Conservation (phyloP, 176 grass and related monocot species). For the Areca catechu region DNA sequence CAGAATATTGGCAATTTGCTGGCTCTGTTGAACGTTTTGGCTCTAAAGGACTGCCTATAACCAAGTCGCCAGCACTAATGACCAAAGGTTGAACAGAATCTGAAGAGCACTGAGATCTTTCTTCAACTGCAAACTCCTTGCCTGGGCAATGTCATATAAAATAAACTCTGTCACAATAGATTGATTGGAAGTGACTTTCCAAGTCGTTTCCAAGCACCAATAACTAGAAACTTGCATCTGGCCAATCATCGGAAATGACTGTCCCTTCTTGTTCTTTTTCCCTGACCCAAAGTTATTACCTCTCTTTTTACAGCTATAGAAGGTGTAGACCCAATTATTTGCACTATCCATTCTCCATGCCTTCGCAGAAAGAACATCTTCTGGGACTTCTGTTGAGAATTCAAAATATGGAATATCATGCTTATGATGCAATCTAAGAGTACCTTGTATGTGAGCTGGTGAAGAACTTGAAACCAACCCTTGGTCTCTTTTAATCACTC, state of each 20-base stretch:
- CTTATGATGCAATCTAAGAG: slow-evolving; percentile 62
- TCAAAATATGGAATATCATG: slow-evolving; percentile 46
- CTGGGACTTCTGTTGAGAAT: slow-evolving; percentile 49
- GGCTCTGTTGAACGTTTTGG: slow-evolving; percentile 30
- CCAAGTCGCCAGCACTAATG: slow-evolving; percentile 22
- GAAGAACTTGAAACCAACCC: slow-evolving; percentile 29
- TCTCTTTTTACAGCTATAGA: slow-evolving; percentile 63
- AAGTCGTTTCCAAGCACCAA: slow-evolving; percentile 58
- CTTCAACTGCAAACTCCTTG: slow-evolving; percentile 51
- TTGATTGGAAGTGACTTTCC: slow-evolving; percentile 51
- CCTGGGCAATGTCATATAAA: slow-evolving; percentile 86
- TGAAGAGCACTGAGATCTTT: slow-evolving; percentile 28
- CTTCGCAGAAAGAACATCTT: slow-evolving; percentile 64
- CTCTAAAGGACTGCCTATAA: slow-evolving; percentile 24
- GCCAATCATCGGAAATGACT: slow-evolving; percentile 54
- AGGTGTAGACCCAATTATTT: slow-evolving; percentile 91
- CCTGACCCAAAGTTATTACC: slow-evolving; percentile 37
- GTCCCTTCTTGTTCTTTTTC: slow-evolving; percentile 34
- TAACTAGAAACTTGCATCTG: slow-evolving; percentile 94
- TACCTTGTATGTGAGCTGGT: slow-evolving; percentile 58
- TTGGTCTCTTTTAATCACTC: slow-evolving; percentile 18
- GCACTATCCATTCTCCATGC: slow-evolving; percentile 62
- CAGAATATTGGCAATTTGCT: slow-evolving; percentile 11
- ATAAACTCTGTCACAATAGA: slow-evolving; percentile 82
- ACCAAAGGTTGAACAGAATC: slow-evolving; percentile 29